These are phyloP conservation scores for Neurospora sp. DNA, from an alignment of 495 filamentous ascomycete genomes.

Conservation along the genomic window DNA sequence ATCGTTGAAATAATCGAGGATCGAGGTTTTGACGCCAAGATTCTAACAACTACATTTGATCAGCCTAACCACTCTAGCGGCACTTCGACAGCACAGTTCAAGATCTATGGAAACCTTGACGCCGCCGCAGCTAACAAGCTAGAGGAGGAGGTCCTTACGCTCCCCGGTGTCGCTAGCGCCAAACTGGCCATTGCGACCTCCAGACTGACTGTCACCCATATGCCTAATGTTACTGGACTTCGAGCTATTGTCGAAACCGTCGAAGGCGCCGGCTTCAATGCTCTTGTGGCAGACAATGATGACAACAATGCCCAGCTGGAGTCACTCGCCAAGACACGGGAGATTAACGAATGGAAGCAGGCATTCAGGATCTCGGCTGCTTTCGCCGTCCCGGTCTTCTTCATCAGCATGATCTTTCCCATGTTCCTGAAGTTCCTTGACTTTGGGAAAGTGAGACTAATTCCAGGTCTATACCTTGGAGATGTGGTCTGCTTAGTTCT, in stretches of 20 bases:
- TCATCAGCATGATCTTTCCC: conserved; percentile 85
- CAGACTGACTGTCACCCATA: conserved; percentile 58
- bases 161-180: conserved; percentile 63
- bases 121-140: conserved; percentile 58
- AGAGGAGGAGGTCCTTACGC: conserved; percentile 53
- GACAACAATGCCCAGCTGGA: conserved; percentile 97
- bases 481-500: conserved; percentile 73
- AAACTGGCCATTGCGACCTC: conserved; percentile 60
- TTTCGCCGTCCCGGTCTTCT: conserved; percentile 86
- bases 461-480: conserved; percentile 75
- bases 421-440: conserved; percentile 66
- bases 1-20: conserved; percentile 88
- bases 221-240: conserved; percentile 62
- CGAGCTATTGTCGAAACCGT: conserved; percentile 73
- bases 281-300: conserved; percentile 78
- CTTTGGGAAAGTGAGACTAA: conserved; percentile 54
- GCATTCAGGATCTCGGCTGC: conserved; percentile 63
- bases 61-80: conserved; percentile 35
- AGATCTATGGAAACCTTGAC: conserved; percentile 70
- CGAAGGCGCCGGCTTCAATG: conserved; percentile 75
- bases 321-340: conserved; percentile 88
- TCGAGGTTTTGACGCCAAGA: conserved; percentile 78
- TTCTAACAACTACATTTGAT: conserved; percentile 52
- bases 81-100: conserved; percentile 57
- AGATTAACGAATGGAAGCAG: conserved; percentile 83